Conservation (phyloP, 768 basidiomycete species). For the Rhizopogon salebrosus region DNA sequence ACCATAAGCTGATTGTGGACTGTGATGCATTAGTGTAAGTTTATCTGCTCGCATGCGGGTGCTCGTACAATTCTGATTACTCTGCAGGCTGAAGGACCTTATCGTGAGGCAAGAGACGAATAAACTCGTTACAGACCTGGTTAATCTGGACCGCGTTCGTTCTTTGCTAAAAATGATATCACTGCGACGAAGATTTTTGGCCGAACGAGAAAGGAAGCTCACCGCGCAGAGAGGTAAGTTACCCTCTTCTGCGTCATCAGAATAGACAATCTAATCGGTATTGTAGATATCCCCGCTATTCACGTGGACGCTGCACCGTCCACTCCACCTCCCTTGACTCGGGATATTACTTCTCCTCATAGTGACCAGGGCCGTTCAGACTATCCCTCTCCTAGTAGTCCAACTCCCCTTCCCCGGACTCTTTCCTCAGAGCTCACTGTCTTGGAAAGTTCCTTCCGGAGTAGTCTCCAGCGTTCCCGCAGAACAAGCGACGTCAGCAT, state of each 20-base stretch:
- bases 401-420: conserved; percentile 5
- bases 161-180: conserved; percentile 76
- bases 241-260: not conserved
- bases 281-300: conserved; percentile 63
- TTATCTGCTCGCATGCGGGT: not conserved
- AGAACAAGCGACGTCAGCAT: conserved; percentile 57
- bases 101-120: conserved; percentile 71
- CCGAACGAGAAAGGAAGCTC: conserved; percentile 38
- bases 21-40: conserved; percentile 83
- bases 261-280: conserved; percentile 3
- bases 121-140: conserved; percentile 74
- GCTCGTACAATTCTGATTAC: not conserved
- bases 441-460: conserved; percentile 35
- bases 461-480: conserved; percentile 50
- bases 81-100: conserved; percentile 71
- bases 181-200: conserved; percentile 63
- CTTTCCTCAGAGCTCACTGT: conserved; percentile 16
- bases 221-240: conserved; percentile 38
- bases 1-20: conserved; percentile 90
- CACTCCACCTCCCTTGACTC: conserved; percentile 39
- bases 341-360: conserved; percentile 48
- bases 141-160: conserved; percentile 80
- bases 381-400: conserved; percentile 3
- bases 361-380: conserved; percentile 3
- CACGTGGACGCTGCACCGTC: conserved; percentile 58